Evolutionary conservation across 352 stramenopile genomes (phyloP).

Genomic region (Globisporangium yorkense): DNA sequence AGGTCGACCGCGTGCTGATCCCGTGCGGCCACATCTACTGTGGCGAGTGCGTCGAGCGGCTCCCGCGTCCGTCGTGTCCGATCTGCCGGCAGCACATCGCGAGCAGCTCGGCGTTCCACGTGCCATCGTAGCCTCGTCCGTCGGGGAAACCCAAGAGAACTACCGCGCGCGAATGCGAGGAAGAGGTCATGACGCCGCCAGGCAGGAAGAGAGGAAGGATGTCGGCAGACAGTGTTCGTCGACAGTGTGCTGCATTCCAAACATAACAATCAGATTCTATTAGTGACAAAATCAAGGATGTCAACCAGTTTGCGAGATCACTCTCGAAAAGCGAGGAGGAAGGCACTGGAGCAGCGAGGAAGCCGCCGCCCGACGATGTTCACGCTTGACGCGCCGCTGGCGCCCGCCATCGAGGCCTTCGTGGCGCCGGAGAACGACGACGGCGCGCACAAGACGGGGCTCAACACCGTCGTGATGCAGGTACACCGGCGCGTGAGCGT

Average conservation of each 20-base stretch:
- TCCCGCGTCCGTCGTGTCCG: conserved; percentile 60
- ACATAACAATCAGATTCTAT: no score
- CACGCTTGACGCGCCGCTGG: conserved; percentile 75
- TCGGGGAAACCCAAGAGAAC: no score
- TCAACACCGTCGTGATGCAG: conserved; percentile 88
- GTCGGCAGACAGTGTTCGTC: background rate
- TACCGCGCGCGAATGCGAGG: no score
- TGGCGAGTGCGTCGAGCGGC: conserved; percentile 44
- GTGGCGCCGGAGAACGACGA: conserved; percentile 84
- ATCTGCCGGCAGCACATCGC: conserved; percentile 62
- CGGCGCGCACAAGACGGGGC: conserved; percentile 71
- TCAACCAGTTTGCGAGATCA: no score
- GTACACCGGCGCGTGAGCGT: conserved; percentile 73
- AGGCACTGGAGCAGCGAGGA: no score
- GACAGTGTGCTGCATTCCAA: no score
- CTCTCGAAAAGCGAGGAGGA: no score
- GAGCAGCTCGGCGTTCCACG: conserved; percentile 59
- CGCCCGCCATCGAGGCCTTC: conserved; percentile 81
- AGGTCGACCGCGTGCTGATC: conserved; percentile 77
- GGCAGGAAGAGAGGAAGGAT: no score
- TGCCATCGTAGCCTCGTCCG: conserved; percentile 31
- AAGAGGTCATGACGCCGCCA: no score
- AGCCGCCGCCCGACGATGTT: conserved; percentile 44
- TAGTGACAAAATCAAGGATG: background rate
- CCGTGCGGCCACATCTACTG: conserved; percentile 85